Evolutionary conservation across 768 basidiomycete genomes (phyloP).

Genomic region (Hemileccinum rubropunctum): DNA sequence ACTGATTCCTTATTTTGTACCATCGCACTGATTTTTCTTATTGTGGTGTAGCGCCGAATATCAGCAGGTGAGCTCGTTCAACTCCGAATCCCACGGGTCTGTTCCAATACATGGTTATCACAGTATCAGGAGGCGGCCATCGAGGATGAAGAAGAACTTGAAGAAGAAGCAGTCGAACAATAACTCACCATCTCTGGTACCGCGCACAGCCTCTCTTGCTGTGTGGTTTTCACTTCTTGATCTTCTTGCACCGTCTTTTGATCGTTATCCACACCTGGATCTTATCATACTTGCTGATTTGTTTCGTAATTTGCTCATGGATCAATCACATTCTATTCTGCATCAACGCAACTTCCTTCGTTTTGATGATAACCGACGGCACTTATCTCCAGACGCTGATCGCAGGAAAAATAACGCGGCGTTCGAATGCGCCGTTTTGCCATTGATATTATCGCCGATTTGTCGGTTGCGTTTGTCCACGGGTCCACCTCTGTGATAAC

Average conservation of each 20-base stretch:
- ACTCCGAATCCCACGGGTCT: background rate
- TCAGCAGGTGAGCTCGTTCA: constrained; percentile 58
- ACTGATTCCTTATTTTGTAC: background rate
- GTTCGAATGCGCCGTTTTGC: too few species aligned
- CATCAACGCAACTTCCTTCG: background rate
- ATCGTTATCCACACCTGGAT: constrained; percentile 3
- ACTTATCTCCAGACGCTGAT: too few species aligned
- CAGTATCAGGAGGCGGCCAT: constrained; percentile 62
- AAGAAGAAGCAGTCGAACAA: constrained; percentile 37
- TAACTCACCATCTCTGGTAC: constrained; percentile 17
- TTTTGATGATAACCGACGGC: too few species aligned
- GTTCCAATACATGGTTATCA: background rate
- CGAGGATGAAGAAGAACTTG: constrained; percentile 44
- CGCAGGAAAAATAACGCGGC: too few species aligned
- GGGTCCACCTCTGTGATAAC: too few species aligned
- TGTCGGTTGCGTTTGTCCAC: too few species aligned
- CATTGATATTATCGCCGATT: too few species aligned
- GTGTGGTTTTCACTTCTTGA: background rate
- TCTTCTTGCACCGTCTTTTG: background rate
- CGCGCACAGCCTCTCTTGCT: background rate
- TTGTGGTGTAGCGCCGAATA: constrained; percentile 69
- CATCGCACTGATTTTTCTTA: constrained; percentile 6
- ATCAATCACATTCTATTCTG: constrained; percentile 6
- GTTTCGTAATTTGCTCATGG: constrained; percentile 19
- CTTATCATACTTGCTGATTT: constrained; percentile 15